Evolutionary conservation across 2,329 filamentous ascomycete species (phyloP), one percentile per base, ranked within the genome.

Genomic region (Verticillium isaacii): DNA sequence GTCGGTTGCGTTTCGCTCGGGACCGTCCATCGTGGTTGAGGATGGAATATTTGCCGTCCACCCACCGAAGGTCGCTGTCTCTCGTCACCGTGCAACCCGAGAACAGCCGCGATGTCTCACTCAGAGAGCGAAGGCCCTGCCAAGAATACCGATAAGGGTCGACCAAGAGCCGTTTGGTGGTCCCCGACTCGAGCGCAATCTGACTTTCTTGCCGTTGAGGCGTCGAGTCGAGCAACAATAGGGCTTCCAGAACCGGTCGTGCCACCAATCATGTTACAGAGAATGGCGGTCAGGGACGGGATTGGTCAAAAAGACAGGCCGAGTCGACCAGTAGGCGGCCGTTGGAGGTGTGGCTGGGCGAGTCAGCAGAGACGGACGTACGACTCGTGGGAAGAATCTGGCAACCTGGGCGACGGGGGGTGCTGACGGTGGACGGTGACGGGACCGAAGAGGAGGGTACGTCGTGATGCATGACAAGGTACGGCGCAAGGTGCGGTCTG

Each of bases 281-380:
- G 32, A 62, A 66, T 68, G 69, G 71, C 69, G 66, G 67, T 73
- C 59, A 60, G 37, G 41, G 15, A n/a, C 52, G 34, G 52, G 59
- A 63, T 65, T 65, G 62, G 62, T 58, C n/a, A 50, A 50, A 50
- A 50, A 50, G n/a, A 14, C 45, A 59, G 32, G 59, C 37, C 9
- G 34, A 41, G 32, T 14, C 32, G 59, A 41, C 37, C 61, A 63
- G 56, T 64, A 14, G 52, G 56, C 25, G 57, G 58, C 19, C 45
- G 56, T 57, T 59, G 57, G 52, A 50, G 54, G 56, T 50, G 45
- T 64, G 61, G 61, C 57, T 63, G 63, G 61, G 55, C 45, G 56
- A 63, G 54, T 58, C 41, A 54, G 59, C 25, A 55, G 25, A 23
- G 41, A 39, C 57, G 61, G 62, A 56, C 59, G 60, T 56, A 29